phyloP scores from a whole-genome alignment of 768 basidiomycete species.

The Lactarius hengduanensis region DNA sequence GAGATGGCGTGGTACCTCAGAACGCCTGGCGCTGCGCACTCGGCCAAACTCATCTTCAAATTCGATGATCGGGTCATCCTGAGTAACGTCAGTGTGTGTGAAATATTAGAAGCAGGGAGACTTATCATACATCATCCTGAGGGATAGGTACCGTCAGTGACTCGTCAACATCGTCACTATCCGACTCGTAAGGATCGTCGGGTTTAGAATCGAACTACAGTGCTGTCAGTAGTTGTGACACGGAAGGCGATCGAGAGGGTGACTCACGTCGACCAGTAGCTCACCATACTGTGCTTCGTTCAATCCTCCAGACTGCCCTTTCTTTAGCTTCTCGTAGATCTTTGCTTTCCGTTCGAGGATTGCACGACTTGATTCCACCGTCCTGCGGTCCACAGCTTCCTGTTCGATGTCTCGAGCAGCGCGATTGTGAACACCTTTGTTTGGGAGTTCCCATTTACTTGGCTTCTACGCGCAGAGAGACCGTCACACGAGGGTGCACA shows the following conservation, averaged over 20 bases:
- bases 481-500: background rate
- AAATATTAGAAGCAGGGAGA: constrained; percentile 15
- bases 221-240: constrained; percentile 6
- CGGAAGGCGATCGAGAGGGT: background rate
- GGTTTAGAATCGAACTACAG: constrained; percentile 64
- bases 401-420: constrained; percentile 67
- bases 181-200: constrained; percentile 55
- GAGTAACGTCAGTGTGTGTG: background rate
- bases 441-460: constrained; percentile 71
- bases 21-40: constrained; percentile 61
- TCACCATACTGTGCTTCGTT: constrained; percentile 70
- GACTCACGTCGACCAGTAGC: constrained; percentile 73
- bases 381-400: constrained; percentile 65
- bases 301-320: constrained; percentile 76
- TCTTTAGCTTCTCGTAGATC: constrained; percentile 75
- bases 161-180: constrained; percentile 79
- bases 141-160: constrained; percentile 60
- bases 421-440: constrained; percentile 68
- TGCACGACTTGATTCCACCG: constrained; percentile 68
- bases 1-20: constrained; percentile 74
- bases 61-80: constrained; percentile 80
- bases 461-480: constrained; percentile 53
- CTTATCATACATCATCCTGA: constrained; percentile 42
- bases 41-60: constrained; percentile 89
- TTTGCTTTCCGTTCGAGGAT: constrained; percentile 74